These are phyloP conservation scores for Silene vulgaris DNA, from an alignment of 179 eudicot species.

Conservation along the genomic window DNA sequence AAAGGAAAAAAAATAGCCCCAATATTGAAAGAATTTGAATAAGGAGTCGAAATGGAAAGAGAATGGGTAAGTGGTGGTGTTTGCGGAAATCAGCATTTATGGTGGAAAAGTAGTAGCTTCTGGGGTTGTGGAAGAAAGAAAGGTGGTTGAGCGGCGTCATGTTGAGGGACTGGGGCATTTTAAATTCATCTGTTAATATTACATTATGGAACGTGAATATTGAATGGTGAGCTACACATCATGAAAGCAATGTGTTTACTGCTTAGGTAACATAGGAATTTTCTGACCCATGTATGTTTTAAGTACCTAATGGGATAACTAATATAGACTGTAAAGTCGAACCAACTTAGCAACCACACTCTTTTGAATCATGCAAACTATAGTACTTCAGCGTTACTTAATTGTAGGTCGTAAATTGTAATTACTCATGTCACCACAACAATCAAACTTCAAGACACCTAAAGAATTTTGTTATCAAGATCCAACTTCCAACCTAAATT, in stretches of 20 bases:
- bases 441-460: neutral
- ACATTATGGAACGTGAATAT: neutral
- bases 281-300: slow-evolving; percentile 3
- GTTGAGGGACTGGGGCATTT: neutral
- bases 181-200: neutral
- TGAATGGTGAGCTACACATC: neutral
- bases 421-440: neutral
- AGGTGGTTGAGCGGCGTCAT: neutral
- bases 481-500: neutral
- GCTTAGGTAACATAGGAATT: neutral
- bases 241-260: neutral
- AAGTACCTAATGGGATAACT: neutral
- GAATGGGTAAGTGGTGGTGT: neutral
- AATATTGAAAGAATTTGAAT: neutral
- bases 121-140: neutral
- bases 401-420: neutral
- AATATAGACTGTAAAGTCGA: neutral
- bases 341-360: neutral
- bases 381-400: neutral
- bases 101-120: neutral
- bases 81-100: neutral
- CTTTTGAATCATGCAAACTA: neutral
- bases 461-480: neutral
- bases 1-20: neutral
- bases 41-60: neutral